phyloP scores from a whole-genome alignment of 192 early-diverging fungal species.

The Chytriomyces hyalinus region DNA sequence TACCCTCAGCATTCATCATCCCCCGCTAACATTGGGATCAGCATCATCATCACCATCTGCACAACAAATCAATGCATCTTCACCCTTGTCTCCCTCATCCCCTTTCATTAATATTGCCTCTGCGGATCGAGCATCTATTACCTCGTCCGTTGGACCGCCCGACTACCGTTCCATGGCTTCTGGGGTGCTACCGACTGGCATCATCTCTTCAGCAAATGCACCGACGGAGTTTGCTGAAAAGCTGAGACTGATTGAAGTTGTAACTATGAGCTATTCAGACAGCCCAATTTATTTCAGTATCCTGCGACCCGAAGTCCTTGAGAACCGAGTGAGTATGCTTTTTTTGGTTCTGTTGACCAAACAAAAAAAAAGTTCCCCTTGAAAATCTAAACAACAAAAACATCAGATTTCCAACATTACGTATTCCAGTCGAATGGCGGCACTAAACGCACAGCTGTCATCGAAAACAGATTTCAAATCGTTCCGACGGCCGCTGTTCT shows the following conservation, averaged over 20 bases:
- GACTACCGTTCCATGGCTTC: neutral
- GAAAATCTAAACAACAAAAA: neutral
- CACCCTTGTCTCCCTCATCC: neutral
- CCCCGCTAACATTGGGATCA: neutral
- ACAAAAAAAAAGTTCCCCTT: neutral
- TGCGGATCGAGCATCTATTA: neutral
- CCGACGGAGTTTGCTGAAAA: neutral
- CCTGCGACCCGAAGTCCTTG: neutral
- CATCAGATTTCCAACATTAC: neutral
- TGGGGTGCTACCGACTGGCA: neutral
- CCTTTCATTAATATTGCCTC: neutral
- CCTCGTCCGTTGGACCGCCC: neutral
- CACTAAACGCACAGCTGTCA: neutral
- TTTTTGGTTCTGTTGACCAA: neutral
- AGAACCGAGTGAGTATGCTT: neutral
- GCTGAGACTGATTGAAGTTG: neutral
- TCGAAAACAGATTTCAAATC: neutral
- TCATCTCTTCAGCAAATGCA: neutral
- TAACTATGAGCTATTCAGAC: neutral
- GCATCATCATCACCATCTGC: neutral
- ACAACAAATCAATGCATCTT: neutral
- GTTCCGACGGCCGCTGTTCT: neutral
- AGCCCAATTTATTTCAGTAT: neutral
- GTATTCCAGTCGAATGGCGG: neutral
- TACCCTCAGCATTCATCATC: neutral